These are phyloP conservation scores for Podosphaera leucotricha DNA, from an alignment of 2,329 filamentous ascomycete genomes.

Conservation along the genomic window DNA sequence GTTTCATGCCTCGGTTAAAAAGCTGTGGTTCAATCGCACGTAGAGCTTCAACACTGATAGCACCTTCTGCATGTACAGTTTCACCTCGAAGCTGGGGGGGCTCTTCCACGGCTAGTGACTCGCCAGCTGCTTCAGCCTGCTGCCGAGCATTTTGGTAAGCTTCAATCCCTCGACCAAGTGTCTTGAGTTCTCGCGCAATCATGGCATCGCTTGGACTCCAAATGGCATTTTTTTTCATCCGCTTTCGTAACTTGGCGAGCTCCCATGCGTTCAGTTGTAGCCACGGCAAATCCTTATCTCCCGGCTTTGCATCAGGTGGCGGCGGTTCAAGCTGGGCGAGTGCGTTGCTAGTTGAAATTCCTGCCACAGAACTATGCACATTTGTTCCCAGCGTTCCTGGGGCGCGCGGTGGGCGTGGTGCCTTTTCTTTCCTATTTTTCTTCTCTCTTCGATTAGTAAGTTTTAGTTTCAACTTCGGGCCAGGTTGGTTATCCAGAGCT, in stretches of 20 bases:
- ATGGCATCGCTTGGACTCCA: conserved; percentile 72
- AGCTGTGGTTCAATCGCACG: conserved; percentile 37
- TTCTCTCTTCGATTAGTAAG: conserved; percentile 6
- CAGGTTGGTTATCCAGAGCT: conserved; percentile 3
- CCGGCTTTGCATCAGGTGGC: conserved; percentile 32
- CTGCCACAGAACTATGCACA: conserved; percentile 16
- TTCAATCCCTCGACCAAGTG: conserved; percentile 41
- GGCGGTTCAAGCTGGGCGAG: conserved; percentile 26
- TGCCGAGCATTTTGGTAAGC: conserved; percentile 37
- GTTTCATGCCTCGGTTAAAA: conserved; percentile 51
- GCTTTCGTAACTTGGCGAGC: conserved; percentile 46
- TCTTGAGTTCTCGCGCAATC: conserved; percentile 56
- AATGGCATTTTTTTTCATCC: conserved; percentile 79
- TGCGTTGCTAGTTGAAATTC: conserved; percentile 17
- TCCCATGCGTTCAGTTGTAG: conserved; percentile 40
- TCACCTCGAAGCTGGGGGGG: conserved; percentile 15
- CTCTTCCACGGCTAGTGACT: conserved; percentile 26
- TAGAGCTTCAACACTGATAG: conserved; percentile 27
- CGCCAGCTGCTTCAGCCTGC: conserved; percentile 40
- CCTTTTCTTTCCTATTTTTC: conserved; percentile 8
- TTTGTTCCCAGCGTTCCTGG: conserved; percentile 16
- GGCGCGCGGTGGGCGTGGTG: conserved; percentile 12
- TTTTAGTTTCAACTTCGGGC: conserved; percentile 13
- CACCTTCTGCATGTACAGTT: conserved; percentile 31
- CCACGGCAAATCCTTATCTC: conserved; percentile 38